Percentiles rank a stretch among this genome's conserved stretches.
Conservation (phyloP, 2,329 filamentous ascomycete species). For the Fusarium tricinctum region DNA sequence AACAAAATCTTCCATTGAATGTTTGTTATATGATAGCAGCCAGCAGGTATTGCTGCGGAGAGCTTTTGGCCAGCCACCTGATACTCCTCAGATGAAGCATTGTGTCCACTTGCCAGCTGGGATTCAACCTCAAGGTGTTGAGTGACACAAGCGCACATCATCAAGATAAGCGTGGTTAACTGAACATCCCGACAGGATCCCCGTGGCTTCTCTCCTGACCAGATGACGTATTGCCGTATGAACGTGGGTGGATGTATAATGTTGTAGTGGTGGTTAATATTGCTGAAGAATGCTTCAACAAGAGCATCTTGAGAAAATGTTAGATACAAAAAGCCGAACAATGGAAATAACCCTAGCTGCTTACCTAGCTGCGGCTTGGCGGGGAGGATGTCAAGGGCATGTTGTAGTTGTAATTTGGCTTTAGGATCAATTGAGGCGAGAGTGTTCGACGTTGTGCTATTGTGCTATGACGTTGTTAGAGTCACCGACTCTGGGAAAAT, state of each 20-base stretch:
- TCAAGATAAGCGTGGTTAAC: conserved; percentile 16
- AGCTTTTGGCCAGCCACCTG: conserved; percentile 3
- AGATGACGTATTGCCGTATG: conserved; percentile 15
- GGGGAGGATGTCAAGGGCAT: conserved; percentile 5
- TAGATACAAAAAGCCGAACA: not conserved
- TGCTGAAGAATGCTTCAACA: conserved; percentile 24
- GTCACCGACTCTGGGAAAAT: accelerated
- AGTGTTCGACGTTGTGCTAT: not conserved
- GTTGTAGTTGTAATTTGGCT: not conserved
- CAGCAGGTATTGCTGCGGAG: not conserved
- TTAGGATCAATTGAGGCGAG: not conserved
- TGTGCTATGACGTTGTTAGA: conserved; percentile 10
- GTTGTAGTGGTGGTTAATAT: conserved; percentile 28
- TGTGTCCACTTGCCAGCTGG: not conserved
- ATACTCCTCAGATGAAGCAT: not conserved
- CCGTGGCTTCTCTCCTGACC: not conserved
- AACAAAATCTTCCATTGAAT: conserved; percentile 23
- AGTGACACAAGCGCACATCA: conserved; percentile 27
- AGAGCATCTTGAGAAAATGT: conserved; percentile 8
- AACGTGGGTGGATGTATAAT: conserved; percentile 16
- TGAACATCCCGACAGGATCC: conserved; percentile 10
- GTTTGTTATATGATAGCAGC: conserved; percentile 4
- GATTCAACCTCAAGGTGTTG: conserved; percentile 3
- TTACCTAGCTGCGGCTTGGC: conserved; percentile 7
- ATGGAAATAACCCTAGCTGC: not conserved